Evolutionary conservation across 164 flowering plant genomes (phyloP), one percentile per base, ranked within the genome.

Genomic region (Piper betle): DNA sequence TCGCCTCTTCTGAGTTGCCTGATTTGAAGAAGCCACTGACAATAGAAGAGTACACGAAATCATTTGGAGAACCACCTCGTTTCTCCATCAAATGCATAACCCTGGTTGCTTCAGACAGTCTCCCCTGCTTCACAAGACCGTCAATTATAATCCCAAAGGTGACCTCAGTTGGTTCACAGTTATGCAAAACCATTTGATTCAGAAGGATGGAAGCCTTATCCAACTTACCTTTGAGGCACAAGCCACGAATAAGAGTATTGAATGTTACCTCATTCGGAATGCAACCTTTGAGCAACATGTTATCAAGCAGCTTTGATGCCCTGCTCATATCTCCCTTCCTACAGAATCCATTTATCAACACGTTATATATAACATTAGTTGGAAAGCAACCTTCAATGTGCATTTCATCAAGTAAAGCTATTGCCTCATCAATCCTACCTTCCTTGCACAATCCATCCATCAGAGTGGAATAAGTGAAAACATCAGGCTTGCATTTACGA

Each of bases 361-460:
- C 86, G 72, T 91, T 91, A 65, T 76, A 91, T 0, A 73, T 79
- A 25, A 75, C 88, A 0, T 78, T 57, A 55, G 39, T 79, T 0
- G 96, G 97, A 56, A 75, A 77, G 59, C 88, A 82, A 8, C 96
- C 96, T 61, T 91, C 96, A 42, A 77, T 72, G 68, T 88, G 98
- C 96, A 91, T 91, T 75, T 91, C 98, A 71, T 88, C 98, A 78
- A 88, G 76, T 71, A 91, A 62, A 0, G 74, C 79, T 60, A 87
- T 73, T 0, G 96, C 98, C 63, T 91, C 97, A 58, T 91, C 87
- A 55, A 79, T 77, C 62, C 96, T 79, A 59, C 69, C 67, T 58
- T 74, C 82, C 71, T 86, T 86, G 69, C 95, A 92, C 76, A 92
- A 73, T 52, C 96, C 96, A 77, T 85, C 91, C 91, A 92, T 92